These are phyloP conservation scores for Kwoniella newhampshirensis DNA, from an alignment of 768 basidiomycete species.

Conservation along the genomic window DNA sequence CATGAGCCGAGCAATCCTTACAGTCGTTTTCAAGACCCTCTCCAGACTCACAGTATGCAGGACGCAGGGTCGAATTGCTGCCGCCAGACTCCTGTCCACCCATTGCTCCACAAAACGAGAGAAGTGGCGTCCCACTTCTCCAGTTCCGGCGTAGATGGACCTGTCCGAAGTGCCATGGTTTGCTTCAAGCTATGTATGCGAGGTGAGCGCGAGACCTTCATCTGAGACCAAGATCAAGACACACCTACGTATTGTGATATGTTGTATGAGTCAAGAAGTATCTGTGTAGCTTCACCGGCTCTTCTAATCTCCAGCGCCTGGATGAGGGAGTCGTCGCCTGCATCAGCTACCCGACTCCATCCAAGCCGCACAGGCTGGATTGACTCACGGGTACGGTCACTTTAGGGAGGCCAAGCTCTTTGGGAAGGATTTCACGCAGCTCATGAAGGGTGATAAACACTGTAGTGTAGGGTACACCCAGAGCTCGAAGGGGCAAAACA, in stretches of 20 bases:
- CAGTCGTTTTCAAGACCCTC: neutral
- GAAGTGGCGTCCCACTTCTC: slow-evolving; percentile 4
- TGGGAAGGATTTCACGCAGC: slow-evolving; percentile 9
- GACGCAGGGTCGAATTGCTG: slow-evolving; percentile 9
- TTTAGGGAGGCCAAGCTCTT: slow-evolving; percentile 5
- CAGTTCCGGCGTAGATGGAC: neutral
- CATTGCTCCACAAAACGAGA: slow-evolving; percentile 12
- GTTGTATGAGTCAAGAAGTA: slow-evolving; percentile 13
- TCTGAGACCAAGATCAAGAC: neutral
- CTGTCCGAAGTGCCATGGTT: neutral
- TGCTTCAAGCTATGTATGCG: slow-evolving; percentile 1
- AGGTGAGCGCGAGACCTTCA: too few relatives aligned
- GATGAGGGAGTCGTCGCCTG: too few relatives aligned
- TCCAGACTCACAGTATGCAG: slow-evolving; percentile 10
- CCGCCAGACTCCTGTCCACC: slow-evolving; percentile 12
- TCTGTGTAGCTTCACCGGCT: too few relatives aligned
- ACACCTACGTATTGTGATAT: slow-evolving; percentile 12
- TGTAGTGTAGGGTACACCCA: neutral
- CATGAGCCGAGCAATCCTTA: neutral
- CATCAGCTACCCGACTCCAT: too few relatives aligned
- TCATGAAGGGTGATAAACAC: slow-evolving; percentile 5
- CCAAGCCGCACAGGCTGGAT: neutral
- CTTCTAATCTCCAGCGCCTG: too few relatives aligned
- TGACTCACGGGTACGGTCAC: slow-evolving; percentile 13
- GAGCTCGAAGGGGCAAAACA: neutral